Evolutionary conservation across 805 yeast genomes (phyloP), one percentile per base, ranked within the genome.

Genomic region (Kuraishia molischiana): DNA sequence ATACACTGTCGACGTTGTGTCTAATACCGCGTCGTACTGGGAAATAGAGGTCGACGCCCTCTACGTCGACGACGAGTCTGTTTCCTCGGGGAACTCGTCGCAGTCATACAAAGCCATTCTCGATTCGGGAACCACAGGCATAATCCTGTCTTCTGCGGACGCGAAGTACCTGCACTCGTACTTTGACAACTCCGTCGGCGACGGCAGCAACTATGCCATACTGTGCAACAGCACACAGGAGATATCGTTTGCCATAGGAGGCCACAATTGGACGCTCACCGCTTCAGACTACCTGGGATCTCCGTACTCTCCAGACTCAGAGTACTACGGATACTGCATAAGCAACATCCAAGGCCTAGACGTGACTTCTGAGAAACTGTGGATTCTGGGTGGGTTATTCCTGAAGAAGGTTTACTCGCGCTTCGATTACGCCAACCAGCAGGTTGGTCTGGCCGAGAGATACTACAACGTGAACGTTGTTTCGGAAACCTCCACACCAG

Each of bases 301-400:
- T 10, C 63, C 60, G 15, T 73, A 75, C 49, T 36, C 65, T 2
- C 40, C 47, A 4, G 41, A 44, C 29, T 55, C 66, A 0, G 52
- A 44, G 0, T 62, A 69, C 40, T 24, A 44, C 15, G 78, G 80
- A 0, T 66, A 69, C 49, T 79, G 86, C 60, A 76, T 78, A 10
- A 72, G 82, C 5, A 77, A 76, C 47, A 65, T 78, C 40, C 84
- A 76, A 56, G 85, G 83, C 8, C 49, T 69, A n/a, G 58, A 59
- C 20, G 47, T 59, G 11, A 54, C 63, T 9, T 51, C 52, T 24
- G 55, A 61, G 37, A 59, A 59, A 14, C 52, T 66, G 1, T 79
- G 85, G 85, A 68, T 79, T 38, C 55, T 79, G 29, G 86, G 86
- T 4, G 78, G 74, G n/a, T 62, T 74, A 3, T 78, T 79, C 48